A percentile compares a stretch with the other conserved stretches of the same genome.
These are phyloP conservation scores for Lachancea fermentati DNA, from an alignment of 805 yeast species.

Conservation along the genomic window DNA sequence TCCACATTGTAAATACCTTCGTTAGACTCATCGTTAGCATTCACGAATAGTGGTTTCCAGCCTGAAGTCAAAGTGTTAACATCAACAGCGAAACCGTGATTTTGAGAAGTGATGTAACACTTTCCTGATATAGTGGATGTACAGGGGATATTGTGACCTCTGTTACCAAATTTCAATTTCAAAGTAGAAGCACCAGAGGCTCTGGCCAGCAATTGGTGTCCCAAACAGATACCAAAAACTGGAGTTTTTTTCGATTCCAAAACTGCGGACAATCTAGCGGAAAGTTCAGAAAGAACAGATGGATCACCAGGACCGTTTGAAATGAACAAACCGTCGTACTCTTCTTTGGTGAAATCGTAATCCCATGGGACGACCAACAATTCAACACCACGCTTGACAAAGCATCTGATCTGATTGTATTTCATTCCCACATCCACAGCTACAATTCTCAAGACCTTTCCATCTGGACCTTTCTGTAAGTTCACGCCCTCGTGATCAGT, in stretches of 20 bases:
- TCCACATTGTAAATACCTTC: conserved; percentile 94
- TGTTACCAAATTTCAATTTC: conserved; percentile 95
- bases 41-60: conserved; percentile 93
- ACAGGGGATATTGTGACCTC: conserved; percentile 98
- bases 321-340: conserved; percentile 90
- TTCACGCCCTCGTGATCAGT: conserved; percentile 33
- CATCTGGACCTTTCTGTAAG: conserved; percentile 58
- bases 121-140: conserved; percentile 85
- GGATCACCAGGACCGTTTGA: conserved; percentile 99
- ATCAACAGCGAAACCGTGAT: conserved; percentile 98
- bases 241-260: conserved; percentile 72
- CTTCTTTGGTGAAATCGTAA: conserved; percentile 72
- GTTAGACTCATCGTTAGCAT: conserved; percentile 94
- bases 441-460: conserved; percentile 72
- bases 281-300: conserved; percentile 67
- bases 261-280: conserved; percentile 51
- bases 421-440: conserved; percentile 98
- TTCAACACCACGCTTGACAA: conserved; percentile 93
- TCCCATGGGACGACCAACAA: conserved; percentile 94
- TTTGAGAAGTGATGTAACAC: conserved; percentile 98
- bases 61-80: conserved; percentile 62
- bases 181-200: conserved; percentile 92
- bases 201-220: conserved; percentile 93
- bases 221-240: conserved; percentile 95
- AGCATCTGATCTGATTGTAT: conserved; percentile 95